These are phyloP conservation scores for Cladosporium sp. DNA, from an alignment of 2,329 filamentous ascomycete species.

Conservation along the genomic window DNA sequence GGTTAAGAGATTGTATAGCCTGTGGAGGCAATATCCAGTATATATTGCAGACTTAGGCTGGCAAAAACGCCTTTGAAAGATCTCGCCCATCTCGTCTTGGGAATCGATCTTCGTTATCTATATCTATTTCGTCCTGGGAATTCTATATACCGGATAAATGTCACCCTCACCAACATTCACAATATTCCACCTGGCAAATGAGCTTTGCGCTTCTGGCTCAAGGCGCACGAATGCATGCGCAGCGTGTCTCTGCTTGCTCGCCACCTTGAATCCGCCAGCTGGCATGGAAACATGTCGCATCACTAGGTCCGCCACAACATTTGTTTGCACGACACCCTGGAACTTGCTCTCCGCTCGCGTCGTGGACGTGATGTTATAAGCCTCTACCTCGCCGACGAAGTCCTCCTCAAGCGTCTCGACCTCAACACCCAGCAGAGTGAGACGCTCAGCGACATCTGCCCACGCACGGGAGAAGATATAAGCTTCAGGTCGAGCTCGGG, in stretches of 20 bases:
- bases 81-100: too few relatives aligned
- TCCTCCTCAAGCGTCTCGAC: constrained; percentile 27
- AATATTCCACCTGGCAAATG: constrained; percentile 2
- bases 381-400: constrained; percentile 31
- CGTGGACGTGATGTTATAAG: constrained; percentile 31
- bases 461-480: constrained; percentile 35
- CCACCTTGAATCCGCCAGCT: constrained; percentile 32
- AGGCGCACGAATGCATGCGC: constrained; percentile 35
- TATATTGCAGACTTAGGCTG: too few relatives aligned
- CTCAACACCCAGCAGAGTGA: constrained; percentile 30
- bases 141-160: constrained; percentile 31
- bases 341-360: constrained; percentile 29
- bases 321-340: constrained; percentile 14
- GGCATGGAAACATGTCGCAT: constrained; percentile 21
- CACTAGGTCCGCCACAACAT: constrained; percentile 22
- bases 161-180: constrained; percentile 32
- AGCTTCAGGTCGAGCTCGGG: constrained; percentile 30
- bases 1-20: too few relatives aligned
- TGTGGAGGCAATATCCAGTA: too few relatives aligned
- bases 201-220: constrained; percentile 29
- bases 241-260: constrained; percentile 34
- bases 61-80: too few relatives aligned
- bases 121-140: not conserved
- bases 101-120: too few relatives aligned
- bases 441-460: constrained; percentile 31